Evolutionary conservation across 1,284 basidiomycete genomes (phyloP), one percentile per base, ranked within the genome.

Genomic region (Sutorius eximius): DNA sequence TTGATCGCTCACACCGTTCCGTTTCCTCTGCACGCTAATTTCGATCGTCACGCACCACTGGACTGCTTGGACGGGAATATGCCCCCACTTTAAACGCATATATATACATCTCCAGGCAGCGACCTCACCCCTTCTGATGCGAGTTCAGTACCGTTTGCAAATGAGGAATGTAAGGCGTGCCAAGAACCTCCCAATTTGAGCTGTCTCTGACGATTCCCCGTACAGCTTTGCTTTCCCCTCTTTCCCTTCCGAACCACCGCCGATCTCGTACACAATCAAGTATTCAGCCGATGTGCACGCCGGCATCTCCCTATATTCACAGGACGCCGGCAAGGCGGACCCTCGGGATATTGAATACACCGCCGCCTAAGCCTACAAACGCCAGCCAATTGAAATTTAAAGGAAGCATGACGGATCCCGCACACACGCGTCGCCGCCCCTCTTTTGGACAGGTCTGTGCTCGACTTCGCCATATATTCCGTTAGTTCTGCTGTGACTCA

Each of bases 391-490:
- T 86, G 49, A 82, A 82, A 66, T 71, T 85, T 37, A 86, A 83
- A 72, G 87, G 87, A 55, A 83, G 84, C 62, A 71, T 85, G 45
- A 90, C 87, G 6, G 87, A 89, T 65, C 87, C 87, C 20, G 81
- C 86, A 12, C 82, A 85, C 56, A 79, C 82, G 9, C 78, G 87
- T 48, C 81, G 85, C 55, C 79, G 86, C 30, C 82, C 81, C 60
- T 71, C 76, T 57, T 77, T 82, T 57, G 77, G 74, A 49, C 69
- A 73, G 55, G 81, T 82, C 59, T 47, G 78, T 69, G 43, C 37
- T 53, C 47, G 36, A 15, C 30, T 51, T 45, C 33, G 49, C 45
- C 38, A 45, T 56, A 53, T 43, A 55, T 62, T 5, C 27, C 29
- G 30, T 68, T 51, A 53, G 55, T 52, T 52, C 40, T 50, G 18